Conservation (phyloP, 1,284 basidiomycete species). For the Singerocomus rubriflavus region DNA sequence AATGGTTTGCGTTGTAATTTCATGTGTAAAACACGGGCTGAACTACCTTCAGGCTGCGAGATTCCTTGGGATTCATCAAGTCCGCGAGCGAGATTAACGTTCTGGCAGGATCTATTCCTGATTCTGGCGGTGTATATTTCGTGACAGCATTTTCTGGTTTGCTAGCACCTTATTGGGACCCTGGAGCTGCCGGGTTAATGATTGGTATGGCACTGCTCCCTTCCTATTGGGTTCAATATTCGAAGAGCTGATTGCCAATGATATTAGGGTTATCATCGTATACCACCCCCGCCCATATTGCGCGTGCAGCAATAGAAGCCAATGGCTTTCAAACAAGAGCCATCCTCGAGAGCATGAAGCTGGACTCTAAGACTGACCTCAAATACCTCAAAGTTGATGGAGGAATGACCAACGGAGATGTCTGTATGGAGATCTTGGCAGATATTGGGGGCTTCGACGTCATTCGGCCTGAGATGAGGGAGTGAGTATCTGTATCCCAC, state of each 20-base stretch:
- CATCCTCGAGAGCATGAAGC: slow-evolving; percentile 90
- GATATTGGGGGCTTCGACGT: slow-evolving; percentile 93
- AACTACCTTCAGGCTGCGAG: slow-evolving; percentile 60
- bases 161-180: slow-evolving; percentile 92
- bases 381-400: slow-evolving; percentile 91
- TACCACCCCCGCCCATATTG: slow-evolving; percentile 92
- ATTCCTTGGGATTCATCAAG: slow-evolving; percentile 83
- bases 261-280: slow-evolving; percentile 78
- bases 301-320: slow-evolving; percentile 91
- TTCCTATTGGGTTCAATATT: not conserved
- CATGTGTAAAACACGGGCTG: not conserved
- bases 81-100: slow-evolving; percentile 83
- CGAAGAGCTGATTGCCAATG: not conserved
- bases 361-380: slow-evolving; percentile 74
- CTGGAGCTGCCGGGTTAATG: slow-evolving; percentile 77
- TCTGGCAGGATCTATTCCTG: slow-evolving; percentile 74
- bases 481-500: slow-evolving; percentile 52
- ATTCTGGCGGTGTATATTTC: slow-evolving; percentile 94
- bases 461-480: slow-evolving; percentile 92
- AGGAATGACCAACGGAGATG: slow-evolving; percentile 89
- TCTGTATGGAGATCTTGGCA: slow-evolving; percentile 90
- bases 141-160: slow-evolving; percentile 95
- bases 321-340: slow-evolving; percentile 90
- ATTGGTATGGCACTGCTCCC: slow-evolving; percentile 52
- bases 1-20: slow-evolving; percentile 50